A percentile compares a stretch with the other conserved stretches of the same genome.
Evolutionary conservation across 108 stramenopile genomes (phyloP).

Genomic region (Cyclotella sp.): DNA sequence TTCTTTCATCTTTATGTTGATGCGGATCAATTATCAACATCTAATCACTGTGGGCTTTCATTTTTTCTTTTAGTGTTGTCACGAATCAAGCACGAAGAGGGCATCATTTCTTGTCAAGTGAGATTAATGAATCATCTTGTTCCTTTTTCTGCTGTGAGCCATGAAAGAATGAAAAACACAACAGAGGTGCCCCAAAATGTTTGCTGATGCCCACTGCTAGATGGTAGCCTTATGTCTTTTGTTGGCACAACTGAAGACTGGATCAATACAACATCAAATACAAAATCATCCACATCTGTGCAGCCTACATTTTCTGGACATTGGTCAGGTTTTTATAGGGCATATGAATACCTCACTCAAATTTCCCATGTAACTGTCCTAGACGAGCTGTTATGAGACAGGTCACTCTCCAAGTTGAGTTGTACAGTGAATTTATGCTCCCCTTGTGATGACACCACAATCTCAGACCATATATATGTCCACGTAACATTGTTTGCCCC

Average conservation of each 20-base stretch:
- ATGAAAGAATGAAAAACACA: not conserved
- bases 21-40: too few species aligned
- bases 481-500: slow-evolving; percentile 4
- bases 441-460: not conserved
- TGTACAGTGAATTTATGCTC: not conserved
- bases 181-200: not conserved
- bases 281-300: slow-evolving; percentile 27
- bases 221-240: not conserved
- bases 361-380: slow-evolving; percentile 6
- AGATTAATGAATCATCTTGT: not conserved
- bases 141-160: too few species aligned
- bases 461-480: slow-evolving; percentile 5
- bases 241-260: not conserved
- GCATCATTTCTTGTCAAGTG: not conserved
- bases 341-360: slow-evolving; percentile 12
- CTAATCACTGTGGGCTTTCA: not conserved
- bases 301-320: too few species aligned
- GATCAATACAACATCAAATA: slow-evolving; percentile 9
- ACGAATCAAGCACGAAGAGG: slow-evolving; percentile 1
- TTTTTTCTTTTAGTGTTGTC: not conserved
- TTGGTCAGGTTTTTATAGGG: slow-evolving; percentile 7
- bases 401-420: not conserved
- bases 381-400: not conserved
- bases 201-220: not conserved
- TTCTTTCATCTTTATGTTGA: too few species aligned